Evolutionary conservation across 2,329 filamentous ascomycete species (phyloP).

Genomic region (Hypoxylon sp.): DNA sequence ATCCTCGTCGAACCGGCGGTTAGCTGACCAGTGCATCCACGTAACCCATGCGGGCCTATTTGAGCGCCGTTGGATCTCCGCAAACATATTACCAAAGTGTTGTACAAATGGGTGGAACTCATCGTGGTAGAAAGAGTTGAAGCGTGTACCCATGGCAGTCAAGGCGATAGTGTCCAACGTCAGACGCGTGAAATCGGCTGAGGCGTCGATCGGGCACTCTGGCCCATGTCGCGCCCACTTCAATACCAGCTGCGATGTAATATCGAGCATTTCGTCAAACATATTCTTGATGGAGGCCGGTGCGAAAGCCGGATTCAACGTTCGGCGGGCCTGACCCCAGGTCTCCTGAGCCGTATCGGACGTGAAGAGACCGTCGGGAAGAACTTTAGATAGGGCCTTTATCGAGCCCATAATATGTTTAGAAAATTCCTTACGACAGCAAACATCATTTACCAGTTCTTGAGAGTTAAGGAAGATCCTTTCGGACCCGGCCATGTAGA

Average conservation of each 20-base stretch:
- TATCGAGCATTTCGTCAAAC: constrained; percentile 24
- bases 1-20: constrained; percentile 49
- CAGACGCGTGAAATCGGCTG: constrained; percentile 69
- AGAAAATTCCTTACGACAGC: not conserved
- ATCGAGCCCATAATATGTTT: not conserved
- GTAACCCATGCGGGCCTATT: constrained; percentile 1
- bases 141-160: constrained; percentile 65
- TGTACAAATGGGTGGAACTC: constrained; percentile 68
- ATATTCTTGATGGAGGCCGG: constrained; percentile 1
- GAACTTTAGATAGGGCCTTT: not conserved
- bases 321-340: constrained; percentile 1
- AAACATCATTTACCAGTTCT: constrained; percentile 1
- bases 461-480: constrained; percentile 2
- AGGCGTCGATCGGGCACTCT: constrained; percentile 59
- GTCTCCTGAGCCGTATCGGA: not conserved
- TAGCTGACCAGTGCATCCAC: constrained; percentile 3
- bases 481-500: not conserved
- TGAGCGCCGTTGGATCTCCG: not conserved
- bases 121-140: constrained; percentile 70
- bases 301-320: not conserved
- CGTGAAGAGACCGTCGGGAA: constrained; percentile 2
- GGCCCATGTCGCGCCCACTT: constrained; percentile 66
- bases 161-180: constrained; percentile 69
- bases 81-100: not conserved
- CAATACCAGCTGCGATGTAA: constrained; percentile 11